Evolutionary conservation across 805 yeast species (phyloP), one percentile per base, ranked within the genome.

Genomic region (Nakazawaea peltata): DNA sequence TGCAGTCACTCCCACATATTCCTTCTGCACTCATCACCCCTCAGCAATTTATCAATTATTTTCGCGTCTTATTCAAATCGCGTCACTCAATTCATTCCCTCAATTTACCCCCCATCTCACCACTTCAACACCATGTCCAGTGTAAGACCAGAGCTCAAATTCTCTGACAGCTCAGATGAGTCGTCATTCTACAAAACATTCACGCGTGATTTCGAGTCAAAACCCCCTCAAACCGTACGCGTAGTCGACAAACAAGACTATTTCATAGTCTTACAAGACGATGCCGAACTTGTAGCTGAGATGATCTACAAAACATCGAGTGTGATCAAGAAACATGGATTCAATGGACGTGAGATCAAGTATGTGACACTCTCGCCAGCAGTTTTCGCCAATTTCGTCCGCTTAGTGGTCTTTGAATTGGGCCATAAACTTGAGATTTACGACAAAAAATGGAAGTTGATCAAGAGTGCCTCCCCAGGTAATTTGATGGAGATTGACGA

Each of bases 251-350:
- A 77, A 41, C 79, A 79, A 30, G 95, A 85, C 41, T 87, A 84
- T 54, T 92, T 79, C 57, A 76, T 83, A 3, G 78, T 75, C 1
- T 65, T 86, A 15, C 73, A 69, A 30, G 74, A 71, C 3, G 95
- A 90, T 54, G 96, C 97, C 4, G 66, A 68, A 29, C 67, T 76
- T 38, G 82, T 86, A 19, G 96, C 97, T 3, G 94, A 87, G 43
- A 63, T 69, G 37, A 77, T 92, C 23, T 90, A 85, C 60, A 82
- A 81, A 45, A 86, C 97, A 0, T 75, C 72, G 28, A 76, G 94
- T 17, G 94, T 87, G 8, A 53, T 90, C 39, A 90, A 90, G 50
- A 44, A 47, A 0, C 48, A 53, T 36, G 26, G 34, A 19, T 49
- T 50, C 31, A 67, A 69, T 38, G 62, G 65, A 30, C 51, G 56